These are phyloP conservation scores for Rosa chinensis DNA, from an alignment of 306 rosid genomes.

Conservation along the genomic window DNA sequence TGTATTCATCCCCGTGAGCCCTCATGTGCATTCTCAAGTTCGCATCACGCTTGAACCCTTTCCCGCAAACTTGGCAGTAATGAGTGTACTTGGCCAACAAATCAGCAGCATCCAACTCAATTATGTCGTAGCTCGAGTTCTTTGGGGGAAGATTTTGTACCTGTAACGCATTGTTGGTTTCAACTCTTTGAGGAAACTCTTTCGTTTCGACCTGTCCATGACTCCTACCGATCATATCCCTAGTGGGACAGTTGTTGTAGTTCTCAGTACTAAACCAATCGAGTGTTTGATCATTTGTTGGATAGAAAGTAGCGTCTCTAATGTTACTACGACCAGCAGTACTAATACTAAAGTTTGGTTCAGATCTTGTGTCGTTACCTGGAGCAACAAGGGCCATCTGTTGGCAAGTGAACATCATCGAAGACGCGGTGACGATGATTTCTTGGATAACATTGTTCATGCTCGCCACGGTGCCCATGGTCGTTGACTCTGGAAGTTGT, in stretches of 20 bases:
- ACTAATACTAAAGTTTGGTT: conserved; percentile 6
- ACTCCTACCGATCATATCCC: conserved; percentile 4
- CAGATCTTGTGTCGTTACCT: conserved; percentile 29
- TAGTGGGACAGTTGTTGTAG: conserved; percentile 25
- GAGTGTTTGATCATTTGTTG: conserved; percentile 27
- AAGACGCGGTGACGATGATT: conserved; percentile 62
- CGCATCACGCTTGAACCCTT: conserved; percentile 91
- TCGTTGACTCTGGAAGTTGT: conserved; percentile 25
- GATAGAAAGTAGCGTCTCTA: not conserved
- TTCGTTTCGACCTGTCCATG: not conserved
- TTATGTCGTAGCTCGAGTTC: conserved; percentile 36
- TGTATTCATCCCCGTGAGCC: conserved; percentile 94
- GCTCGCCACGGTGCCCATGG: conserved; percentile 50
- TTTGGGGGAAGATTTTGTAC: conserved; percentile 2
- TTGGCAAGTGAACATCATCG: conserved; percentile 76
- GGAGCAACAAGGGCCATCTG: conserved; percentile 43
- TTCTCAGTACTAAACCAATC: conserved; percentile 47
- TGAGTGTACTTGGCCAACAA: conserved; percentile 91
- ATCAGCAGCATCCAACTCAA: conserved; percentile 67
- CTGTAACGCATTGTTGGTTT: not conserved
- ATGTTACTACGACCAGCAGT: not conserved
- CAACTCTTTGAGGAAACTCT: not conserved
- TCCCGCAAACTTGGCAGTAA: conserved; percentile 85
- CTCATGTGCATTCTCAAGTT: conserved; percentile 98
- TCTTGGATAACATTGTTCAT: conserved; percentile 68